Evolutionary conservation across 441 rosid species (phyloP).

Genomic region (Syzygium syzygioides): DNA sequence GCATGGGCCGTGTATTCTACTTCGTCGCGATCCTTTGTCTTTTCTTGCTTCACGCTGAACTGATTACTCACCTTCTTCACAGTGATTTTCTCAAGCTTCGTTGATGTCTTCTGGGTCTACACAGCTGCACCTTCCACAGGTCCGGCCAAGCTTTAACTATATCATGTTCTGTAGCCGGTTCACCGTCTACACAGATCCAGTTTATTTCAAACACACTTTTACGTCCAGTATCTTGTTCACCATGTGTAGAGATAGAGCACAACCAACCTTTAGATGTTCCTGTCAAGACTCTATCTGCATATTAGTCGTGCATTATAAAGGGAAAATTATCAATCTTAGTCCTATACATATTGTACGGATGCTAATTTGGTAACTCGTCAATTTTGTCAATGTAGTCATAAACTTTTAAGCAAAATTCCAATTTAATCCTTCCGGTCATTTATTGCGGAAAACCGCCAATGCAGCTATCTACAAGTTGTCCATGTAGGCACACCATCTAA

Average conservation of each 20-base stretch:
- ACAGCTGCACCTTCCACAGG: not conserved
- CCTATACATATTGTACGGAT: no score
- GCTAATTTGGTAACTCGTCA: no score
- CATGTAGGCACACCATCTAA: no score
- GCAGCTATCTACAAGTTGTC: no score
- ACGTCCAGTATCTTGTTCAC: not conserved
- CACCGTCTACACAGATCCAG: not conserved
- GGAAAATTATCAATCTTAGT: not conserved
- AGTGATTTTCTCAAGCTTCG: not conserved
- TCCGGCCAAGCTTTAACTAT: no score
- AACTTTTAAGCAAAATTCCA: no score
- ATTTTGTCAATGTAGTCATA: no score
- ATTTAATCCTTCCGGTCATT: not conserved
- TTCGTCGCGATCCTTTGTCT: not conserved
- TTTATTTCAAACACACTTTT: no score
- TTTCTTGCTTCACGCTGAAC: not conserved
- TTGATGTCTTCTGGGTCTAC: not conserved
- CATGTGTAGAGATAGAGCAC: not conserved
- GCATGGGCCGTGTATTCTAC: not conserved
- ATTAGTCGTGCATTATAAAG: not conserved
- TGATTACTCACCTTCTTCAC: not conserved
- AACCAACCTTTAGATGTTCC: not conserved
- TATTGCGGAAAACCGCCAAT: no score
- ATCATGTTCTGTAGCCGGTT: not conserved
- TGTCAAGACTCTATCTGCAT: not conserved